Conservation (phyloP, 768 basidiomycete genomes). For the Favolaschia claudopus region DNA sequence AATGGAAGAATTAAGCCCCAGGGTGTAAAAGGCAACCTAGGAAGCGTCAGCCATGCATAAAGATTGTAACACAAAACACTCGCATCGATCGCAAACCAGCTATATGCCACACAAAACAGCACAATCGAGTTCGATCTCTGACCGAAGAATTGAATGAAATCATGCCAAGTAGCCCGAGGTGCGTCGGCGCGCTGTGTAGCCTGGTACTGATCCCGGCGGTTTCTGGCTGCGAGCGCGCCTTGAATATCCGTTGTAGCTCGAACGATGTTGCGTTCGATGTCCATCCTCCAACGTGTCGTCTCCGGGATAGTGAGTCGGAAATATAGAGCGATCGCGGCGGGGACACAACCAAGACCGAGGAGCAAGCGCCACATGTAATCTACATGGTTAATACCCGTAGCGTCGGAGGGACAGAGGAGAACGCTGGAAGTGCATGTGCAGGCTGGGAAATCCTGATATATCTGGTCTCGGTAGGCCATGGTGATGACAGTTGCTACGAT, state of each 20-base stretch:
- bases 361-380: constrained; percentile 88
- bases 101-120: constrained; percentile 78
- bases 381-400: constrained; percentile 49
- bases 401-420: constrained; percentile 28
- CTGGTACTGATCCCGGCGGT: constrained; percentile 60
- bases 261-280: constrained; percentile 83
- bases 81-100: constrained; percentile 90
- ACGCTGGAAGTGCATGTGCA: neutral
- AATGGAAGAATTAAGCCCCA: constrained; percentile 82
- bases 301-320: constrained; percentile 96
- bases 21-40: constrained; percentile 87
- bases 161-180: constrained; percentile 70
- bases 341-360: constrained; percentile 87
- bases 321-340: constrained; percentile 82
- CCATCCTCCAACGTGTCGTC: constrained; percentile 91
- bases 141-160: constrained; percentile 74
- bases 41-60: neutral
- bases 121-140: constrained; percentile 82
- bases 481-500: constrained; percentile 51
- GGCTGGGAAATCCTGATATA: neutral
- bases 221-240: constrained; percentile 62
- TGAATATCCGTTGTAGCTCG: constrained; percentile 79
- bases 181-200: constrained; percentile 65
- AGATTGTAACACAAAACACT: constrained; percentile 42
- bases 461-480: neutral